Evolutionary conservation across 176 grass and related monocot genomes (phyloP).

Genomic region (Tuctoria greenei): DNA sequence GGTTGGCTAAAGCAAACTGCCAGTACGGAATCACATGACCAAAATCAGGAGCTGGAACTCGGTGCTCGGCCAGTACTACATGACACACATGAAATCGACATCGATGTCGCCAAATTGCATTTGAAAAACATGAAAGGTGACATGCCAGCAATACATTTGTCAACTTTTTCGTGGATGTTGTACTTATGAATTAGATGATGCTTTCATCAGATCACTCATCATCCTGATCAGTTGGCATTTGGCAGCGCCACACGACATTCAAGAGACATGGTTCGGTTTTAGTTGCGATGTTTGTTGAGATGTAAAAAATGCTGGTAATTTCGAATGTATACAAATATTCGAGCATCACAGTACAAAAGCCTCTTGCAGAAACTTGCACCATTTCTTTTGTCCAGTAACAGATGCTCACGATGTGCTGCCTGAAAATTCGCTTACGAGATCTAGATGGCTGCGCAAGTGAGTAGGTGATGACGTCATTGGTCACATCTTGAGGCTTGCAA

Average conservation of each 20-base stretch:
- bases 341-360: neutral
- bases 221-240: slow-evolving; percentile 30
- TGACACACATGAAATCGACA: slow-evolving; percentile 29
- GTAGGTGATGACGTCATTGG: slow-evolving; percentile 13
- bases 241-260: neutral
- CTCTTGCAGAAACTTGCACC: neutral
- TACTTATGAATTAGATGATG: slow-evolving; percentile 13
- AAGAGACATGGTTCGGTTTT: neutral
- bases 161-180: slow-evolving; percentile 25
- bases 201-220: slow-evolving; percentile 13
- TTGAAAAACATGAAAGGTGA: slow-evolving; percentile 25
- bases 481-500: slow-evolving; percentile 32
- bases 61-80: slow-evolving; percentile 6
- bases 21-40: slow-evolving; percentile 35
- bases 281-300: neutral
- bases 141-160: slow-evolving; percentile 30
- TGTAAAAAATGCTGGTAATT: neutral
- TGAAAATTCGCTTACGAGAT: slow-evolving; percentile 41
- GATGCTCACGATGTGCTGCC: slow-evolving; percentile 23
- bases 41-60: slow-evolving; percentile 26
- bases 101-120: slow-evolving; percentile 25
- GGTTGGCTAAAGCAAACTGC: slow-evolving; percentile 5
- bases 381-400: neutral
- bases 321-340: neutral
- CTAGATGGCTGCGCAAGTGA: slow-evolving; percentile 17